These are phyloP conservation scores for Ganoderma leucocontextum DNA, from an alignment of 1,284 basidiomycete species.

Conservation along the genomic window DNA sequence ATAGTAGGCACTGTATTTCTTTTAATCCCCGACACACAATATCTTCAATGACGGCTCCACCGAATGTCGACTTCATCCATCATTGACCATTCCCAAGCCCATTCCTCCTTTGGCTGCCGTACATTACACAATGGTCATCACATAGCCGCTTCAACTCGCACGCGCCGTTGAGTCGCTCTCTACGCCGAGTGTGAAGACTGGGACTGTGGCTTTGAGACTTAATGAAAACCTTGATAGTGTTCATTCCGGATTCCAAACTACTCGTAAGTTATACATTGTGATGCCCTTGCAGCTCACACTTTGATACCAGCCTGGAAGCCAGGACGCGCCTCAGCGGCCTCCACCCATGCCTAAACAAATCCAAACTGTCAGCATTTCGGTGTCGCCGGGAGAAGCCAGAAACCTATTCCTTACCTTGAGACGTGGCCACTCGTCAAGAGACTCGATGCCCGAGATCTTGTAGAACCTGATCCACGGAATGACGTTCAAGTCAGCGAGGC, in stretches of 20 bases:
- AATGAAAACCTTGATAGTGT: no score
- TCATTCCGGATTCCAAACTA: no score
- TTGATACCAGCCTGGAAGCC: conserved; percentile 39
- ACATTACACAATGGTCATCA: no score
- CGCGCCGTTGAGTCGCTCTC: no score
- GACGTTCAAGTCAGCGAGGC: conserved; percentile 71
- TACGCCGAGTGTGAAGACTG: no score
- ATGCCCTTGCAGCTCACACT: conserved; percentile 16
- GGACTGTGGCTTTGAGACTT: no score
- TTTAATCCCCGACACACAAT: conserved; percentile 1
- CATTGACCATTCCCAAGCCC: no score
- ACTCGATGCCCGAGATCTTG: conserved; percentile 56
- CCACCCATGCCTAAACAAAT: conserved; percentile 36
- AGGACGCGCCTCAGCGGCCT: conserved; percentile 34
- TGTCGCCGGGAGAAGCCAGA: not conserved
- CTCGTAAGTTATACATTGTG: not conserved
- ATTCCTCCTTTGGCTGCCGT: no score
- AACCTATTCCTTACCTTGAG: conserved; percentile 38
- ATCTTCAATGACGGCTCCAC: no score
- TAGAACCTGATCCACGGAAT: conserved; percentile 60
- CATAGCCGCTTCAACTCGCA: no score
- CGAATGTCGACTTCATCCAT: not conserved
- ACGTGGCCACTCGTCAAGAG: conserved; percentile 48
- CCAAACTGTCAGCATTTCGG: not conserved
- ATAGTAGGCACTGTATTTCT: conserved; percentile 5